Base-by-base conservation (phyloP, 164 flowering plant species). In the Umbellularia californica region DNA sequence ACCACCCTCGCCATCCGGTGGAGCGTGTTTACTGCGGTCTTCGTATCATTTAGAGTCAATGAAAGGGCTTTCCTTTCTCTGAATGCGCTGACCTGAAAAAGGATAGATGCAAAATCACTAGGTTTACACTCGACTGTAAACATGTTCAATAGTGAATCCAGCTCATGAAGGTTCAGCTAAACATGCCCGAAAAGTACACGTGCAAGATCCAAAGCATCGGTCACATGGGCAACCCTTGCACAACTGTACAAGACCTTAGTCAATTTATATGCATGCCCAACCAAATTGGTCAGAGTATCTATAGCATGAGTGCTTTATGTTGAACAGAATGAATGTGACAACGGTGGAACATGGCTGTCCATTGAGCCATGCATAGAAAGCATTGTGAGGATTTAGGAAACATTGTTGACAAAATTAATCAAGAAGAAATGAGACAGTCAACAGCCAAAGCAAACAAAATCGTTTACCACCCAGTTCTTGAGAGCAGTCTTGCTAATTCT, bases 391-490 rank as follows among this genome's bases (percentile, higher is more conserved):
- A 20, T 20, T 17, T 55, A 55, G 5, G 20, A 55, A 55, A 55
- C 20, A 3, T 12, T 20, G 17, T 55, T 14, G 17, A 55, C 20
- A 55, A 15, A 15, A 55, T 55, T 17, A 3, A 15, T 11, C 60
- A 3, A 55, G 60, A 55, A 15, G 20, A 55, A 55, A 41, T 41
- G 60, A 55, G 60, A 15, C 7, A 3, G n/a, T 15, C 17, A 55
- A 15, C n/a, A 19, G 60, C 2, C 60, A 13, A 55, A 55, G 2
- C 20, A 19, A n/a, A 11, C 63, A 65, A 50, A 69, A 35, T 63
- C 23, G 12, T 58, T 81, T 87, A 89, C 93, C 90, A 88, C 86
- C 93, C 93, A 90, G 69, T 88, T 81, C 73, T 84, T 88, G 11
- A 90, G 82, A 68, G 91, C 70, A 50, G 79, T 33, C 76, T 84